Evolutionary conservation across 2,329 filamentous ascomycete genomes (phyloP).

Genomic region (Aspergillus sp.): DNA sequence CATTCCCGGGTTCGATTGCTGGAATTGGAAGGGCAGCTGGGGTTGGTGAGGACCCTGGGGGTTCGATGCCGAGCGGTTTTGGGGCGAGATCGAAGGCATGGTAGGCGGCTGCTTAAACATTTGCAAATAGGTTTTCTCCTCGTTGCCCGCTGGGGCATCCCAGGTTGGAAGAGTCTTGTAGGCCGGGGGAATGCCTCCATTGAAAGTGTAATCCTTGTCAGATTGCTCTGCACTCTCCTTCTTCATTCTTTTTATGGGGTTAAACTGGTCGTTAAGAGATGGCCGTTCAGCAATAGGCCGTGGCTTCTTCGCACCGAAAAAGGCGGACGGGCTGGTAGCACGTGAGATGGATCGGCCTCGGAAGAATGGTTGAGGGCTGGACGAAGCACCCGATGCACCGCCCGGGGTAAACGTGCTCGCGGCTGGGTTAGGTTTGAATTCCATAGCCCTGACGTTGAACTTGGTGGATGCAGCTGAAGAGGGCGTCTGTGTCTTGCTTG

Average conservation of each 20-base stretch:
- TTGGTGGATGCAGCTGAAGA: conserved; percentile 49
- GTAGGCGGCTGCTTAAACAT: conserved; percentile 67
- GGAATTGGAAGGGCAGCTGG: conserved; percentile 77
- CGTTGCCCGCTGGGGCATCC: conserved; percentile 65
- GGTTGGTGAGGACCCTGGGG: conserved; percentile 76
- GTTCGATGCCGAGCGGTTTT: conserved; percentile 57
- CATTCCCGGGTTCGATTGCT: conserved; percentile 65
- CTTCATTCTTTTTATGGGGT: conserved; percentile 65
- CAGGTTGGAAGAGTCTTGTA: conserved; percentile 84
- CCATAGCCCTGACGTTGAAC: conserved; percentile 60
- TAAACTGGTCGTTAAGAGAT: conserved; percentile 53
- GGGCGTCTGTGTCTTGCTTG: conserved; percentile 47
- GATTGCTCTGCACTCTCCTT: conserved; percentile 55
- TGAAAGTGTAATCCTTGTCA: conserved; percentile 63
- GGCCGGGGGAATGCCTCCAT: conserved; percentile 76
- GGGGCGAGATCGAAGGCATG: conserved; percentile 62
- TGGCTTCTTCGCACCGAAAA: conserved; percentile 68
- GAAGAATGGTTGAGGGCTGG: conserved; percentile 64
- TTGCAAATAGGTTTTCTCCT: conserved; percentile 73
- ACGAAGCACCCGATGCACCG: conserved; percentile 55
- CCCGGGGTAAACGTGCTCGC: conserved; percentile 76
- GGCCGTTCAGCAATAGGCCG: conserved; percentile 54
- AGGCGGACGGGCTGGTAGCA: conserved; percentile 46
- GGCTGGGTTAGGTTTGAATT: conserved; percentile 82
- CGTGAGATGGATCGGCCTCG: conserved; percentile 47